Conservation (phyloP, 306 rosid genomes). For the Arachis hypogaea region DNA sequence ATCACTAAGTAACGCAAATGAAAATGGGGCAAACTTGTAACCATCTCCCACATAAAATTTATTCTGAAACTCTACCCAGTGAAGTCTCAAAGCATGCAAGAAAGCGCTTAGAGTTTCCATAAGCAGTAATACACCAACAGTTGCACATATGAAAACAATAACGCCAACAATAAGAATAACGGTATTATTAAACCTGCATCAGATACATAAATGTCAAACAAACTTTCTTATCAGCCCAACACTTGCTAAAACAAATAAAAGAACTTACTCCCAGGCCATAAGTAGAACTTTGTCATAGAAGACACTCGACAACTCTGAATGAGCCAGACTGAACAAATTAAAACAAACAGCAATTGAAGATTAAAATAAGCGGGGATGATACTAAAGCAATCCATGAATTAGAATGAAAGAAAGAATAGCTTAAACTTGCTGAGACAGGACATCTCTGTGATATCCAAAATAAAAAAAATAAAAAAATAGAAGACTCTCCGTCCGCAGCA, state of each 20-base stretch:
- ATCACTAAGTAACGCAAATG: constrained; percentile 55
- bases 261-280: constrained; percentile 56
- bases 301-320: constrained; percentile 89
- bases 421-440: too few relatives aligned
- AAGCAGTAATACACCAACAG: constrained; percentile 82
- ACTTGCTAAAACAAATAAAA: constrained; percentile 13
- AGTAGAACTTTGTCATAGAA: constrained; percentile 87
- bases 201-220: constrained; percentile 17
- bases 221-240: background rate
- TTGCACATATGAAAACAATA: constrained; percentile 74
- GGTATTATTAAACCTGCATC: constrained; percentile 72
- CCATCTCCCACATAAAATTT: constrained; percentile 96
- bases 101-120: constrained; percentile 97
- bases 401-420: too few relatives aligned
- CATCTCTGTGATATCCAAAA: too few relatives aligned
- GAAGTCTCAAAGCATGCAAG: constrained; percentile 96
- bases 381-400: background rate
- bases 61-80: constrained; percentile 97
- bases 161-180: constrained; percentile 69
- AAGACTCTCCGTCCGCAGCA: too few relatives aligned
- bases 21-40: constrained; percentile 78
- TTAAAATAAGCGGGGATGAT: constrained; percentile 9
- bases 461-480: too few relatives aligned
- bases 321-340: constrained; percentile 70
- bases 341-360: constrained; percentile 26